These are phyloP conservation scores for Fusarium nisikadoi DNA, from an alignment of 2,329 filamentous ascomycete genomes.

Conservation along the genomic window DNA sequence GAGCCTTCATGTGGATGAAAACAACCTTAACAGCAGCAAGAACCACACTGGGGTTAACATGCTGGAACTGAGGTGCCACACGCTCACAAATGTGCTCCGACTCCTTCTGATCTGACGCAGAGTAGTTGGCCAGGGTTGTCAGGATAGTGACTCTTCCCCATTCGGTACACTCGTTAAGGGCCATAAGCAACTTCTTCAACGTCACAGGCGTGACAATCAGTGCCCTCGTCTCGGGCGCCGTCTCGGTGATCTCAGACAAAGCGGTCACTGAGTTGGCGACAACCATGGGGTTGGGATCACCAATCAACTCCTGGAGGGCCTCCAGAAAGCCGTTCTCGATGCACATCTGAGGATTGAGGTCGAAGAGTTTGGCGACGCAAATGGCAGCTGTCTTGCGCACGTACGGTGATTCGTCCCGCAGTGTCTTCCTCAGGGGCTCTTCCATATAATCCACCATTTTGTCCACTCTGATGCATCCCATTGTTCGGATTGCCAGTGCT, in stretches of 20 bases:
- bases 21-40: constrained; percentile 98
- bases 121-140: constrained; percentile 88
- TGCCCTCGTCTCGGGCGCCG: constrained; percentile 89
- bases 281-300: constrained; percentile 98
- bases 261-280: constrained; percentile 97
- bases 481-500: constrained; percentile 94
- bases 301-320: constrained; percentile 92
- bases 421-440: constrained; percentile 92
- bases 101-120: constrained; percentile 88
- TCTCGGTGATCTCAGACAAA: constrained; percentile 88
- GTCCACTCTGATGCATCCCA: constrained; percentile 98
- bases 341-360: constrained; percentile 91
- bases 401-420: constrained; percentile 97
- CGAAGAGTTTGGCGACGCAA: constrained; percentile 97
- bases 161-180: constrained; percentile 97
- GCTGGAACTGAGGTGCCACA: constrained; percentile 96
- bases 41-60: constrained; percentile 97
- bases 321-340: constrained; percentile 97
- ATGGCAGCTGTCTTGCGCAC: constrained; percentile 98
- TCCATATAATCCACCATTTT: constrained; percentile 99
- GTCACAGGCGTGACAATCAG: constrained; percentile 83
- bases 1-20: constrained; percentile 91
- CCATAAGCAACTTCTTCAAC: constrained; percentile 95
- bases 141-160: constrained; percentile 97
- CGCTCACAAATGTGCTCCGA: constrained; percentile 98